These are phyloP conservation scores for Biscogniauxia mediterranea DNA, from an alignment of 2,329 filamentous ascomycete genomes.

Conservation along the genomic window DNA sequence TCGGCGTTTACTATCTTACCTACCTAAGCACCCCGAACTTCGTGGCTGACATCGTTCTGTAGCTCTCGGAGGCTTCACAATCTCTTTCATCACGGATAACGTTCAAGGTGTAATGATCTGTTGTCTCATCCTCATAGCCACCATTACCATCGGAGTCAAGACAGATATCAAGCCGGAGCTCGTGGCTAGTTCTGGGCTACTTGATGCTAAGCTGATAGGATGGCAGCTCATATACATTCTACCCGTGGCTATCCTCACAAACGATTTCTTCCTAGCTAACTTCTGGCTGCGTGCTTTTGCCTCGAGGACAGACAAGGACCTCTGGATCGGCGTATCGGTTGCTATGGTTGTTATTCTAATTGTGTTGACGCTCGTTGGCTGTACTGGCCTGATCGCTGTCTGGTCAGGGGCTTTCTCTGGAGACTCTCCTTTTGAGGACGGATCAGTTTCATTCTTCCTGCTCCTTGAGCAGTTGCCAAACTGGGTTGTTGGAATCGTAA, in stretches of 20 bases:
- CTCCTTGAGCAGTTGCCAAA: slow-evolving; percentile 68
- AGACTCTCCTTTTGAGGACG: slow-evolving; percentile 56
- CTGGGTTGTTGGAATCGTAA: slow-evolving; percentile 80
- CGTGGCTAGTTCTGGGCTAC: slow-evolving; percentile 66
- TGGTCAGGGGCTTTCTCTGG: slow-evolving; percentile 73
- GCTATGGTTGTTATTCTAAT: slow-evolving; percentile 64
- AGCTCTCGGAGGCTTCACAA: slow-evolving; percentile 79
- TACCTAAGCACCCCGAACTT: neutral
- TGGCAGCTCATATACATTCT: slow-evolving; percentile 87
- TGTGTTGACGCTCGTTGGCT: slow-evolving; percentile 71
- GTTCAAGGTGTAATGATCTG: slow-evolving; percentile 78
- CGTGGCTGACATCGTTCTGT: slow-evolving; percentile 13
- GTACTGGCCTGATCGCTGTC: slow-evolving; percentile 70
- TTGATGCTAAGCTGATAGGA: slow-evolving; percentile 68
- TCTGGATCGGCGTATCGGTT: slow-evolving; percentile 71
- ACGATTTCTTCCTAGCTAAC: slow-evolving; percentile 82
- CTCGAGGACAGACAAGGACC: slow-evolving; percentile 73
- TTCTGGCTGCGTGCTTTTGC: slow-evolving; percentile 86
- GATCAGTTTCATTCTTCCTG: slow-evolving; percentile 72
- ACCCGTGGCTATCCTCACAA: slow-evolving; percentile 76
- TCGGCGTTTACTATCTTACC: neutral
- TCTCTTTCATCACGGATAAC: slow-evolving; percentile 82
- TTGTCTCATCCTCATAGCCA: slow-evolving; percentile 70
- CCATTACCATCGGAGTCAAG: slow-evolving; percentile 74
- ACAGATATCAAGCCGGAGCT: slow-evolving; percentile 68